Base-by-base conservation (phyloP, 2,329 filamentous ascomycete genomes). In the Fusarium goolgardi region DNA sequence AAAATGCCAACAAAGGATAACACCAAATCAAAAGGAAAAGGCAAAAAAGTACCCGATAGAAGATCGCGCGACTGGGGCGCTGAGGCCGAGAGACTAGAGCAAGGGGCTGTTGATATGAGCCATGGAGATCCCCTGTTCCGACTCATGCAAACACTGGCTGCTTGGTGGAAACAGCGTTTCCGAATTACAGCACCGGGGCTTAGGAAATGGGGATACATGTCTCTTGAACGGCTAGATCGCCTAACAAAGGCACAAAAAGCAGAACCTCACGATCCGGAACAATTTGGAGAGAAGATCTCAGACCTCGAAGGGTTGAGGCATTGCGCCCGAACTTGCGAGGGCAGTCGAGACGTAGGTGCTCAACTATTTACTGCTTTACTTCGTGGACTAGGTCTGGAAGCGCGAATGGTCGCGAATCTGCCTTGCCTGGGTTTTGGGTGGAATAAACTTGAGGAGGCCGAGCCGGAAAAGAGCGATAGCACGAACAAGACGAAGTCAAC, bases 351-450 rank as follows among this genome's bases (percentile, higher is more conserved):
- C 77, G 85, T 96, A 5, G 94, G 94, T 0, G 90, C 92, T 0
- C 94, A 98, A 75, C 84, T 99, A 0, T 98, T 98, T 69, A 96
- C 93, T 0, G 92, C 93, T 5, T 80, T 99, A 10, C 77, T 97
- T 23, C 85, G 96, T 67, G 93, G 90, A 1, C 76, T 98, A 13
- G 92, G 92, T 0, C 81, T 98, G 4, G 93, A 97, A 73, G 88
- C 93, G 13, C 86, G 95, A 31, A 86, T 98, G 83, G 88, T 98
- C 4, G 89, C 90, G 12, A 97, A 89, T 75, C 76, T 99, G 40
- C 96, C 98, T 75, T 91, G 94, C 1, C 80, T 93, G 23, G 96
- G 96, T 0, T 97, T 96, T 77, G 94, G 94, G 3, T 98, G 93
- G 90, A 96, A 88, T 63, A 96, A 95, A 77, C 80, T 85, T 13